Conservation (phyloP, 2,329 filamentous ascomycete genomes). For the Alternaria angustiovoidea region DNA sequence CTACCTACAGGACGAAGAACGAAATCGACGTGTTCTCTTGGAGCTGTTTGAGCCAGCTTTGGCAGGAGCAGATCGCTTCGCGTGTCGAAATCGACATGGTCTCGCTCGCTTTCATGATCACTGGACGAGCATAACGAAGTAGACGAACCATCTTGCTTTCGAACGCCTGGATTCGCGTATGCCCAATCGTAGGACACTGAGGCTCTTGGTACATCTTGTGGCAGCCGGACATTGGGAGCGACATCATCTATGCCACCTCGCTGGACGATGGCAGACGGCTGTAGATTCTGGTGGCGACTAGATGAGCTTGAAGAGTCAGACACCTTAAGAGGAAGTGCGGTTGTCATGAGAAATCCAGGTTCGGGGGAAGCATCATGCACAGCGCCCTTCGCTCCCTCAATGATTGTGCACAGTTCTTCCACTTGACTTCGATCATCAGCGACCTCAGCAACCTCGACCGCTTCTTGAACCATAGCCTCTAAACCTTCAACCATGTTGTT, state of each 20-base stretch:
- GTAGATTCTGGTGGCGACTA: neutral
- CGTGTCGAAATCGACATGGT: constrained; percentile 25
- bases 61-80: constrained; percentile 34
- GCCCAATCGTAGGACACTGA: constrained; percentile 42
- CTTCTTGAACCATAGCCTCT: constrained; percentile 55
- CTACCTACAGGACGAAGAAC: constrained; percentile 38
- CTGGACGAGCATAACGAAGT: constrained; percentile 21
- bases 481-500: constrained; percentile 50
- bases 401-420: constrained; percentile 51
- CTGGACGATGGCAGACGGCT: neutral
- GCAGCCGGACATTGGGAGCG: constrained; percentile 8
- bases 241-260: constrained; percentile 1
- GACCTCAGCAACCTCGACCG: constrained; percentile 48
- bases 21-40: constrained; percentile 42
- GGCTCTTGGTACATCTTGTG: constrained; percentile 16
- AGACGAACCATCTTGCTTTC: constrained; percentile 5
- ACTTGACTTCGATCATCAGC: constrained; percentile 42
- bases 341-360: constrained; percentile 32
- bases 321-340: constrained; percentile 30
- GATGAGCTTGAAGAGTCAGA: constrained; percentile 18
- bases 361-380: constrained; percentile 43
- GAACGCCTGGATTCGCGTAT: constrained; percentile 17
- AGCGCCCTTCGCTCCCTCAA: constrained; percentile 50
- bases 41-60: constrained; percentile 25
- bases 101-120: constrained; percentile 1